Base-by-base conservation (phyloP, 1,284 basidiomycete genomes). In the Cutaneotrichosporon sp. region DNA sequence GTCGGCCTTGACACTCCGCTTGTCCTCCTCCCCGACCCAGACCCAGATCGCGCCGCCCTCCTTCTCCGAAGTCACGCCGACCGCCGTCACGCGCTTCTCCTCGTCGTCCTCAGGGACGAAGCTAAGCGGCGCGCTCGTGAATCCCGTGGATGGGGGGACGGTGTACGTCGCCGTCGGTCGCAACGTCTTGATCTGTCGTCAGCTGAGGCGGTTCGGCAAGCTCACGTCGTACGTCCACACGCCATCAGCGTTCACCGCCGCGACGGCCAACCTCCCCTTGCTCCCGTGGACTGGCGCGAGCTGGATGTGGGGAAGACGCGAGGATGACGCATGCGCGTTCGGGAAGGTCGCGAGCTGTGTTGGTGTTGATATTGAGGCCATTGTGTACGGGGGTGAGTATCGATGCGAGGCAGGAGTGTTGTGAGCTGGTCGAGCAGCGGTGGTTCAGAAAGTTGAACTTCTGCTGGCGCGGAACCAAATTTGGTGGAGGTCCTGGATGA, bases 151-250 rank as follows among this genome's bases (percentile, higher is more conserved):
- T 0, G 78, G 79, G 0, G 77, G 72, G 0, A 79, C 78, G 8
- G 79, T 78, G 64, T 75, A 79, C 1, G 76, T 76, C 1, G 75
- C 74, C 7, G 71, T 74, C 2, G 78, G 76, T 36, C 74, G 65
- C 29, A 79, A 66, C 8, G 75, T 77, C 38, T 69, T 69, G 52
- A 80, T 63, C 79, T 80, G 54, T 8, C 11, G 52, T 61, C 27
- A 64, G 49, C 20, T 34, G 10, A 22, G 10, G 25, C 31, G 13
- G 9, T 20, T 20, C 11, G 4, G 0, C 22, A 33, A 25, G 69
- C 79, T 71, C 69, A 80, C 79, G 64, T 80, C 78, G 58, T 80
- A 79, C 1, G 76, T 79, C 79, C 79, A 80, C 18, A 80, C 64
- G 4, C 78, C 79, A 63, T 79, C 77, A 4, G 78, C 79, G 65